Evolutionary conservation across 2,329 filamentous ascomycete genomes (phyloP).

Genomic region (Ceratocystis huliohia): DNA sequence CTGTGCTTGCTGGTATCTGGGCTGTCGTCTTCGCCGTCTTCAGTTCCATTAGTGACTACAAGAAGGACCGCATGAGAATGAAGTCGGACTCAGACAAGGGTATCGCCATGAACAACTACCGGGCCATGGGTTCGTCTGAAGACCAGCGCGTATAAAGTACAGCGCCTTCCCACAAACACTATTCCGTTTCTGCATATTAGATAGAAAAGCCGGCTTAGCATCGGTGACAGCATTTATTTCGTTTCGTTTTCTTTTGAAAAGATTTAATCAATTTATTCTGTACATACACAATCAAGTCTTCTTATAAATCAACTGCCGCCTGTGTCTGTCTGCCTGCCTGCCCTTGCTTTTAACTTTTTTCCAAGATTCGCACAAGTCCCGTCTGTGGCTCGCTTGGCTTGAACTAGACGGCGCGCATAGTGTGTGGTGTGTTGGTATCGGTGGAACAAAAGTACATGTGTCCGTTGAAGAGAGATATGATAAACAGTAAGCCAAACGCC

Average conservation of each 20-base stretch:
- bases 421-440: slow-evolving; percentile 14
- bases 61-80: slow-evolving; percentile 13
- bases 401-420: slow-evolving; percentile 10
- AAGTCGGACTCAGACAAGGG: slow-evolving; percentile 1
- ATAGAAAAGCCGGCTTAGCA: background rate
- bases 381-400: too few relatives aligned
- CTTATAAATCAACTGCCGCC: background rate
- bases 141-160: background rate
- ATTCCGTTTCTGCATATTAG: background rate
- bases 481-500: slow-evolving; percentile 22
- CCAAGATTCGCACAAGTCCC: too few relatives aligned
- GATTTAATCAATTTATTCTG: background rate
- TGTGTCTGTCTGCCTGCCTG: background rate
- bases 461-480: slow-evolving; percentile 17
- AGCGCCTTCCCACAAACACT: background rate
- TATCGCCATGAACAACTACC: slow-evolving; percentile 12
- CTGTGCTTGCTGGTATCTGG: slow-evolving; percentile 41
- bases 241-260: background rate
- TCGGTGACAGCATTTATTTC: background rate
- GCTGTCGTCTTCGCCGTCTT: slow-evolving; percentile 26
- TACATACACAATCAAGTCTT: background rate
- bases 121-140: background rate
- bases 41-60: slow-evolving; percentile 16
- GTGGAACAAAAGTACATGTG: slow-evolving; percentile 18
- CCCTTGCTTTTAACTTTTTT: too few relatives aligned